These are phyloP conservation scores for Tetrapisispora fleetii DNA, from an alignment of 805 yeast species.

Conservation along the genomic window DNA sequence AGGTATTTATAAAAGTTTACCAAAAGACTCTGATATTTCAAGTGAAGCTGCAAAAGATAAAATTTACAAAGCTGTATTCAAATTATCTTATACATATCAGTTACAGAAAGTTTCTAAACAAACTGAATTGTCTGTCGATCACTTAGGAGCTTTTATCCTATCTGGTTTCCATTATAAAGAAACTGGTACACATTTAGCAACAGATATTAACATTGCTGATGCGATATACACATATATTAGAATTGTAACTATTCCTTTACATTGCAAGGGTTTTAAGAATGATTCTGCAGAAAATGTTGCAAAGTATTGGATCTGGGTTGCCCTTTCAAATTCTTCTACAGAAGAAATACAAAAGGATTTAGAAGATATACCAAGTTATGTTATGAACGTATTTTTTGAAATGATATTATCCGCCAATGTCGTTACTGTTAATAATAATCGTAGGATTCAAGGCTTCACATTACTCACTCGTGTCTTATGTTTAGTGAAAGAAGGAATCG, in stretches of 20 bases:
- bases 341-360: slow-evolving; percentile 12
- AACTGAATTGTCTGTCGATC: slow-evolving; percentile 24
- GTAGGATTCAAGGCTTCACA: slow-evolving; percentile 42
- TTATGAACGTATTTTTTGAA: slow-evolving; percentile 34
- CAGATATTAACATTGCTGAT: slow-evolving; percentile 15
- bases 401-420: slow-evolving; percentile 32
- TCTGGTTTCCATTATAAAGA: slow-evolving; percentile 19
- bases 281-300: slow-evolving; percentile 22
- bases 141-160: slow-evolving; percentile 28
- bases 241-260: slow-evolving; percentile 33
- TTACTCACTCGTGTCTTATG: slow-evolving; percentile 56
- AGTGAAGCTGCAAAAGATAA: slow-evolving; percentile 26
- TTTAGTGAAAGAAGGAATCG: slow-evolving; percentile 42
- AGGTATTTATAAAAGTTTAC: slow-evolving; percentile 32
- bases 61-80: slow-evolving; percentile 30
- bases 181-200: slow-evolving; percentile 10
- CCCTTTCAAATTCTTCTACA: slow-evolving; percentile 19
- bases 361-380: slow-evolving; percentile 24
- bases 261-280: slow-evolving; percentile 16
- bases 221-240: slow-evolving; percentile 36
- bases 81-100: slow-evolving; percentile 30
- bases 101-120: slow-evolving; percentile 24
- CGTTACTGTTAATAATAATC: slow-evolving; percentile 30
- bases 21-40: slow-evolving; percentile 22
- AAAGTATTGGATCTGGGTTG: slow-evolving; percentile 32